Evolutionary conservation across 2,329 filamentous ascomycete species (phyloP), one percentile per base, ranked within the genome.

Genomic region (Fonsecaea pedrosoi): DNA sequence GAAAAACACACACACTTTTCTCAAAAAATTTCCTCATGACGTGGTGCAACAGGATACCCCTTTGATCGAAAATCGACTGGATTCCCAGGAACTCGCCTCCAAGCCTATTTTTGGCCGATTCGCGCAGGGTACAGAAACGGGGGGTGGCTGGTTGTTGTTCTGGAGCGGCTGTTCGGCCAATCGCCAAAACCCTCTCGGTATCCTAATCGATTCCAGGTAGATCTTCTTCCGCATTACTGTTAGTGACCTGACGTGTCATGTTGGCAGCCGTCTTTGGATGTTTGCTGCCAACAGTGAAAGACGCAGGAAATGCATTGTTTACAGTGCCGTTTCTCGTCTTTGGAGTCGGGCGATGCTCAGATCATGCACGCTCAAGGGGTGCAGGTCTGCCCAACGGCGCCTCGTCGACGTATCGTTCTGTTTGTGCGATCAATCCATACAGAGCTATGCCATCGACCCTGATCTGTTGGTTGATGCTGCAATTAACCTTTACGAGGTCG

Each of bases 91-190:
- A 55, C 30, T 55, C 53, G 53, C 45, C 25, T 25, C 18, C 21
- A 45, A 21, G 45, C 45, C 59, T 61, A 61, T 61, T 61, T 61
- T 61, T 61, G 59, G 42, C 42, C 32, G 40, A 42, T 42, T 25
- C 25, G 25, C 40, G 42, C 42, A 13, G 18, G 58, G 50, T 40
- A n/a, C 58, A 40, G 18, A 42, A 42, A 48, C 25, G 58, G 40
- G 34, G 35, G 58, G 25, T 25, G 25, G 38, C 59, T 35, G 48
- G 34, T 61, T 21, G 35, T 32, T 37, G 13, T 57, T 37, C 37
- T 34, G 45, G 54, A 54, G 59, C 59, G 59, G 30, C 59, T 61
- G 54, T 37, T 40, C 25, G 45, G 59, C 59, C 59, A 61, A 61
- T 61, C 13, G 59, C 48, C 13, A 40, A 61, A 13, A 54, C 18